Percentiles rank a stretch among this genome's conserved stretches.
These are phyloP conservation scores for Triangularia setosa DNA, from an alignment of 2,329 filamentous ascomycete species.

Conservation along the genomic window DNA sequence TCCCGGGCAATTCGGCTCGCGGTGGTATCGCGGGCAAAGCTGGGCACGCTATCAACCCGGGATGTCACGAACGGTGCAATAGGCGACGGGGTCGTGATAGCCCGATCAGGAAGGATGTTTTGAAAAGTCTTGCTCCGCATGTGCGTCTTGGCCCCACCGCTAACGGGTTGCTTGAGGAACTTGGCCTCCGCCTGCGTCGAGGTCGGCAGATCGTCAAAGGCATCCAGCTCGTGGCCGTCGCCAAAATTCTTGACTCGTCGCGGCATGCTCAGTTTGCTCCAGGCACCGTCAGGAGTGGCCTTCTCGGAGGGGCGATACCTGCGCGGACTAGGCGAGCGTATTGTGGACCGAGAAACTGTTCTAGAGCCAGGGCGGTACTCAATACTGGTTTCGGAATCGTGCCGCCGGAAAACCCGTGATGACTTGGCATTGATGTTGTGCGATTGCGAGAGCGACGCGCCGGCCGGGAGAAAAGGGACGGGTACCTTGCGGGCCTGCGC, in stretches of 20 bases:
- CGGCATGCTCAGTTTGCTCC: slow-evolving; percentile 71
- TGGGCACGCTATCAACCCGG: slow-evolving; percentile 51
- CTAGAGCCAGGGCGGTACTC: slow-evolving; percentile 57
- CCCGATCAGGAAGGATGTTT: slow-evolving; percentile 52
- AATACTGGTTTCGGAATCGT: slow-evolving; percentile 71
- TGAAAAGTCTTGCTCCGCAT: slow-evolving; percentile 56
- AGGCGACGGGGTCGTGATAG: slow-evolving; percentile 46
- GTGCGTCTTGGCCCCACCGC: slow-evolving; percentile 62
- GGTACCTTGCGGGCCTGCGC: slow-evolving; percentile 56
- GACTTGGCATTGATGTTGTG: slow-evolving; percentile 73
- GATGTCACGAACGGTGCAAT: slow-evolving; percentile 52
- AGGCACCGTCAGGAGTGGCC: slow-evolving; percentile 44
- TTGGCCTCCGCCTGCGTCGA: slow-evolving; percentile 76
- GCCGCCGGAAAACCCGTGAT: slow-evolving; percentile 68
- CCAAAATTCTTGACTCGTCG: slow-evolving; percentile 72
- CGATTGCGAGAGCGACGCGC: slow-evolving; percentile 56
- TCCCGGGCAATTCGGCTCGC: slow-evolving; percentile 64
- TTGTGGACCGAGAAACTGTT: slow-evolving; percentile 53
- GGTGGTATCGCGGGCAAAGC: slow-evolving; percentile 62
- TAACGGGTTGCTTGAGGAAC: slow-evolving; percentile 75
- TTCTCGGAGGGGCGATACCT: slow-evolving; percentile 41
- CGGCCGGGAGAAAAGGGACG: slow-evolving; percentile 75
- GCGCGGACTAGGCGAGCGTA: slow-evolving; percentile 59
- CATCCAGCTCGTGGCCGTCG: slow-evolving; percentile 86
- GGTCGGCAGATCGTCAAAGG: slow-evolving; percentile 91